Conservation (phyloP, 2,329 filamentous ascomycete genomes). For the Claviceps sorghi region DNA sequence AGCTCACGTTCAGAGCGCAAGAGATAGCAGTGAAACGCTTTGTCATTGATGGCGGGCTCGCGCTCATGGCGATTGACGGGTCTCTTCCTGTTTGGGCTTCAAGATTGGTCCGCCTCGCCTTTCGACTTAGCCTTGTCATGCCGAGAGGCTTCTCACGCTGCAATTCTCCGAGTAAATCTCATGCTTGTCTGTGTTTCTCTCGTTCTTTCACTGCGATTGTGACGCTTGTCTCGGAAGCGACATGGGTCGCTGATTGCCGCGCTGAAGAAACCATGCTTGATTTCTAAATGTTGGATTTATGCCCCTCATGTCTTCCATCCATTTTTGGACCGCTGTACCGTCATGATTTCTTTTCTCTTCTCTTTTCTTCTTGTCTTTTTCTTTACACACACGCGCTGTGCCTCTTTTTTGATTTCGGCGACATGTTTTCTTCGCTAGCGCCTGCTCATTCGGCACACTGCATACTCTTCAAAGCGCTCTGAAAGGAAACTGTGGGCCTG, state of each 20-base stretch:
- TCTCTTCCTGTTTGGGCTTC: conserved; percentile 30
- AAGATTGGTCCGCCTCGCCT: conserved; percentile 21
- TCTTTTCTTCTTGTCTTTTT: too few species aligned
- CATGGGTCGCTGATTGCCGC: not conserved
- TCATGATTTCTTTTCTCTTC: too few species aligned
- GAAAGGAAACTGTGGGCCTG: too few species aligned
- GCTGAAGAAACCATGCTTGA: not conserved
- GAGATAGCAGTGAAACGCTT: not conserved
- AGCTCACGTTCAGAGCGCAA: conserved; percentile 30
- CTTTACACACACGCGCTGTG: too few species aligned
- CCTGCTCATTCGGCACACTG: too few species aligned
- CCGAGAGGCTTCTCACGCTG: conserved; percentile 31
- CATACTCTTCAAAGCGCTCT: too few species aligned
- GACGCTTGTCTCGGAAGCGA: not conserved
- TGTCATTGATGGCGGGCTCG: conserved; percentile 19
- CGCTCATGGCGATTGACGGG: conserved; percentile 22
- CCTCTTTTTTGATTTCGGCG: too few species aligned
- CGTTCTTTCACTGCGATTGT: not conserved
- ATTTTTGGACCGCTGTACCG: too few species aligned
- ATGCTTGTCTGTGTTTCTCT: not conserved
- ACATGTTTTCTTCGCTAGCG: too few species aligned
- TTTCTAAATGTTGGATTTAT: not conserved
- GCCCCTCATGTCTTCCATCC: too few species aligned
- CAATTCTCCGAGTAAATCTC: conserved; percentile 21
- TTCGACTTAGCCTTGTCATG: too few species aligned